Evolutionary conservation across 2,329 filamentous ascomycete species (phyloP), one percentile per base, ranked within the genome.

Genomic region (Diaporthe vaccinii): DNA sequence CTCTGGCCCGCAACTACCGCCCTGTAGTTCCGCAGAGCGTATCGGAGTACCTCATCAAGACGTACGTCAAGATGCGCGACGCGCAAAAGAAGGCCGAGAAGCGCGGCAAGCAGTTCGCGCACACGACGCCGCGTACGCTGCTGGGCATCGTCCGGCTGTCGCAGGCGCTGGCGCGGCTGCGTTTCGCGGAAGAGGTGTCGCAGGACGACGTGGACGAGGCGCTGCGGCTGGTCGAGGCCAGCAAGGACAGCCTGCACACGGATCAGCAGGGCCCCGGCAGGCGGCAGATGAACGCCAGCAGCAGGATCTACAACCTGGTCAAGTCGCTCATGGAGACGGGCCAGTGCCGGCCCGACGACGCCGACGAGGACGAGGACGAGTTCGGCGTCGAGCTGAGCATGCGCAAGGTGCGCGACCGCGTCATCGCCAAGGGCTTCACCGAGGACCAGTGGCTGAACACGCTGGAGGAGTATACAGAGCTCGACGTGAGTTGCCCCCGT

Each of bases 151-250:
- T 99, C 14, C 96, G 97, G 88, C 90, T 99, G 7, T 94, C 96
- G 0, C 97, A 99, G 85, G 97, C 97, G 25, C 90, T 99, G 14
- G 97, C 97, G 2, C 94, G 97, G 78, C 90, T 99, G 71, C 93
- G 96, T 8, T 99, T 99, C 87, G 93, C 93, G 79, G 91, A 94
- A 73, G 89, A 92, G 77, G 97, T 98, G 68, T 92, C 94, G 72
- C 93, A 94, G 73, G 96, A 98, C 80, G 97, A 99, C 84, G 96
- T 98, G 8, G 97, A 99, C 81, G 97, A 99, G 86, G 96, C 97
- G 2, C 87, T 99, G 78, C 92, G 97, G 72, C 89, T 99, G 67
- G 90, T 98, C 68, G 96, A 98, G 84, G 95, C 98, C 74, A 97
- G 94, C 84, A 98, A 98, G 86, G 94, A 97, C 76, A 96, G 93